phyloP scores from a whole-genome alignment of 306 rosid species.

The Medicago lupulina region DNA sequence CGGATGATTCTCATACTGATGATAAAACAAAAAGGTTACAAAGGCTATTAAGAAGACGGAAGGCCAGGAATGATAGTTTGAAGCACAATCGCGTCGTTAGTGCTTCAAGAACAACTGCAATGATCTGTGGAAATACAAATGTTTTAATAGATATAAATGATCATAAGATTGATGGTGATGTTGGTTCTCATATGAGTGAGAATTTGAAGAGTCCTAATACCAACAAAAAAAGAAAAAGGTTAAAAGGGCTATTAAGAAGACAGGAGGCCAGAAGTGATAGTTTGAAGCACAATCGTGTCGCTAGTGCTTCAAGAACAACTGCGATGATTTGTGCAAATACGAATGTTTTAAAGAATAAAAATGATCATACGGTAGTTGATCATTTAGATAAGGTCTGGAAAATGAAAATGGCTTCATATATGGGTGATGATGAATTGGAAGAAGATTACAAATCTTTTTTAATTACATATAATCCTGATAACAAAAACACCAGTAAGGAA shows the following conservation, averaged over 20 bases:
- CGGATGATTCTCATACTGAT: not conserved
- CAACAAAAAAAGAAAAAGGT: no score
- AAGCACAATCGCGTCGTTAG: not conserved
- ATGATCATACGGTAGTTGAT: conserved; percentile 8
- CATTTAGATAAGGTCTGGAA: no score
- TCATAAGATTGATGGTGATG: conserved; percentile 30
- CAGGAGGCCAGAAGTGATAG: conserved; percentile 4
- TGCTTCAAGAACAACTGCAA: conserved; percentile 15
- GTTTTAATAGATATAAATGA: conserved; percentile 2
- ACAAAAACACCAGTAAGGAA: not conserved
- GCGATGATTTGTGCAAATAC: not conserved
- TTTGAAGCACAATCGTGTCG: not conserved
- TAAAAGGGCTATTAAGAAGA: not conserved
- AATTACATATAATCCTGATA: not conserved
- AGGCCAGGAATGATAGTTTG: not conserved
- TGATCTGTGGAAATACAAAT: not conserved
- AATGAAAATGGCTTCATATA: conserved; percentile 17
- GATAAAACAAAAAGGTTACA: conserved; percentile 44
- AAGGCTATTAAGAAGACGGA: conserved; percentile 58
- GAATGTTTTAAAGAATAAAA: not conserved
- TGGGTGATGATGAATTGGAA: not conserved
- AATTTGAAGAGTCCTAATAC: no score
- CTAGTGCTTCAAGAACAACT: conserved; percentile 16
- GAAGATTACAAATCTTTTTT: not conserved
- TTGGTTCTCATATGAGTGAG: no score